Base-by-base conservation (phyloP, 2,329 filamentous ascomycete species). In the Arthrobotrys sinensis region DNA sequence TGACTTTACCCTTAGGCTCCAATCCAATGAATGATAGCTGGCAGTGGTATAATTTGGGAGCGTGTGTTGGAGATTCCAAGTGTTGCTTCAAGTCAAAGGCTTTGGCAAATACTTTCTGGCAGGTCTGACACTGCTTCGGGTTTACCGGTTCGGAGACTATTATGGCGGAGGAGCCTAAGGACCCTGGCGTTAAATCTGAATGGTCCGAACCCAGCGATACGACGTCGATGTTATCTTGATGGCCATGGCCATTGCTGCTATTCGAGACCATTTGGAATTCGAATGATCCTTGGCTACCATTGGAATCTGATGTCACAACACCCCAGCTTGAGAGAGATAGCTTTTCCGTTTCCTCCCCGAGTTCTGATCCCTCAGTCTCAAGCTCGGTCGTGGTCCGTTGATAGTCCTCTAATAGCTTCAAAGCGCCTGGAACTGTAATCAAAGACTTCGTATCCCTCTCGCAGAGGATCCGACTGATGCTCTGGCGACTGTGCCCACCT, bases 21-120 rank as follows among this genome's bases (percentile, higher is more conserved):
- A 16, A 4, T 0, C 14, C 48, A 2, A 68, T 19, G 19, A 68
- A 68, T 21, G 64, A 19, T 28, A 68, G 12, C 7, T 7, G 4
- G n/a, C 48, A 68, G 21, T 68, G 64, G 11, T 68, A 68, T 32
- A 68, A 21, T 8, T 55, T 46, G 1, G 64, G 64, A 16, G 48
- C n/a, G 38, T 68, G 64, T 16, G 16, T 45, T 3, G 50, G 48
- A 7, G 64, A 68, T 4, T 2, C 34, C 1, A 68, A 3, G 32
- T 68, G 64, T 19, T 55, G 46, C 12, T 19, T 10, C 24, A 68
- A 14, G 36, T 16, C 34, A 11, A 34, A 24, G 7, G 4, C 1
- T 34, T 19, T 68, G 16, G 12, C 32, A 19, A 68, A 68, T 16
- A 10, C 14, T 19, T 55, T 68, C 5, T 46, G 7, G 36, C 64